phyloP scores from a whole-genome alignment of 768 basidiomycete genomes.

The Tylopilus sp. region DNA sequence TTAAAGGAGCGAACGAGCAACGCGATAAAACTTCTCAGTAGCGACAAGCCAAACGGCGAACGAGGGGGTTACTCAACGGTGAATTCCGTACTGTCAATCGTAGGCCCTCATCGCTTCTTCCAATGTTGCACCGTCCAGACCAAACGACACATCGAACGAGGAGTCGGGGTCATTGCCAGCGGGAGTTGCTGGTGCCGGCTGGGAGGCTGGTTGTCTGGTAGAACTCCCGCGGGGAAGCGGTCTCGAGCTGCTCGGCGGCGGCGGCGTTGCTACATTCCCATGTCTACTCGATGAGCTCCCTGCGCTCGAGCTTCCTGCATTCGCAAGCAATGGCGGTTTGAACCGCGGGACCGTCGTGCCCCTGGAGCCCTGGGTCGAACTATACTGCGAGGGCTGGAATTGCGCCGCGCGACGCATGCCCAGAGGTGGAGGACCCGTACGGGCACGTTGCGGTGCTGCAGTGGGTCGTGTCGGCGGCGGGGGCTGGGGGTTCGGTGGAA shows the following conservation, averaged over 20 bases:
- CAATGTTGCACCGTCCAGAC: slow-evolving; percentile 26
- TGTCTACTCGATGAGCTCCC: background rate
- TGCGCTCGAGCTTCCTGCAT: background rate
- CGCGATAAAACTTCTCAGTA: background rate
- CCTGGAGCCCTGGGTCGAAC: slow-evolving; percentile 19
- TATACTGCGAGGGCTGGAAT: slow-evolving; percentile 18
- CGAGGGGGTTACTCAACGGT: background rate
- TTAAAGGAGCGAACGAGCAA: too few relatives aligned
- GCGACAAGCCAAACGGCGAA: background rate
- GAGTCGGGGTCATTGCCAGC: slow-evolving; percentile 30
- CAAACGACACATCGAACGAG: slow-evolving; percentile 33
- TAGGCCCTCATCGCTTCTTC: slow-evolving; percentile 33
- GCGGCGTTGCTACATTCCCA: background rate
- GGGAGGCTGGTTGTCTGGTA: background rate
- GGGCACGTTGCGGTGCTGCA: slow-evolving; percentile 11
- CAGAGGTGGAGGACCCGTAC: slow-evolving; percentile 22
- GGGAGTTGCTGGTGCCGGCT: background rate
- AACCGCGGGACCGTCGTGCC: slow-evolving; percentile 20
- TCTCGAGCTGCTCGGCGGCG: background rate
- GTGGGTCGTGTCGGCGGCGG: slow-evolving; percentile 2
- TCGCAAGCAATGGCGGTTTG: slow-evolving; percentile 26
- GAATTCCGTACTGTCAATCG: slow-evolving; percentile 11
- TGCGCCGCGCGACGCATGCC: slow-evolving; percentile 28
- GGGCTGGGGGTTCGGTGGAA: background rate
- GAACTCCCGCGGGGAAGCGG: background rate